Evolutionary conservation across 306 rosid genomes (phyloP), one percentile per base, ranked within the genome.

Genomic region (Notholithocarpus densiflorus): DNA sequence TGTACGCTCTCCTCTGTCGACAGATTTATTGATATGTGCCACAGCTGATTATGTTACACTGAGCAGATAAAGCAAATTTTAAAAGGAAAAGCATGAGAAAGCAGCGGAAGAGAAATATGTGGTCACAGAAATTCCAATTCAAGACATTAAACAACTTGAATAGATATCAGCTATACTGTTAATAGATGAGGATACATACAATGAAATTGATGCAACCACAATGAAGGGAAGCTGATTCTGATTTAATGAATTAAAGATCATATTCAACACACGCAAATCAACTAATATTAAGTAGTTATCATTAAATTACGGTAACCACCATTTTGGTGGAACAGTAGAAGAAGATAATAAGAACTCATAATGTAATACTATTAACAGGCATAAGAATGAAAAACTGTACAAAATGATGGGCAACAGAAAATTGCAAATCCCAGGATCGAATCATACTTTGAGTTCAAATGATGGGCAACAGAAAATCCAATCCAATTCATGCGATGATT

Each of bases 401-500:
- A 26, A 6, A 71, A 82, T 29, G 66, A 32, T 74, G 19, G 53
- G 2, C 70, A 31, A 57, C 77, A n/a, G 51, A 60, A 45, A 68
- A 52, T 18, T 14, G 31, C 65, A 62, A 80, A 32, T 60, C 55
- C 73, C 54, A 75, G 32, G 71, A 81, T 75, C 15, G 69, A 68
- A 80, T 21, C 86, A 71, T 95, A 95, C 99, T 91, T 88, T 56
- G 93, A 84, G 84, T 95, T 93, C 90, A 95, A 87, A 84, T 95
- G 98, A 80, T 95, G 97, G 60, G 99, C 79, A 84, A 92, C 98
- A 66, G 97, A 85, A 90, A 95, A 95, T 37, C 98, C 99, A 82
- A 95, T 95, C 99, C 99, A 95, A 83, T 95, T 95, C 99, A 93
- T 93, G 85, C 99, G 99, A 84, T 95, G 99, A 80, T 93, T 95